These are phyloP conservation scores for Aeminium ludgeri DNA, from an alignment of 495 filamentous ascomycete genomes.

Conservation along the genomic window DNA sequence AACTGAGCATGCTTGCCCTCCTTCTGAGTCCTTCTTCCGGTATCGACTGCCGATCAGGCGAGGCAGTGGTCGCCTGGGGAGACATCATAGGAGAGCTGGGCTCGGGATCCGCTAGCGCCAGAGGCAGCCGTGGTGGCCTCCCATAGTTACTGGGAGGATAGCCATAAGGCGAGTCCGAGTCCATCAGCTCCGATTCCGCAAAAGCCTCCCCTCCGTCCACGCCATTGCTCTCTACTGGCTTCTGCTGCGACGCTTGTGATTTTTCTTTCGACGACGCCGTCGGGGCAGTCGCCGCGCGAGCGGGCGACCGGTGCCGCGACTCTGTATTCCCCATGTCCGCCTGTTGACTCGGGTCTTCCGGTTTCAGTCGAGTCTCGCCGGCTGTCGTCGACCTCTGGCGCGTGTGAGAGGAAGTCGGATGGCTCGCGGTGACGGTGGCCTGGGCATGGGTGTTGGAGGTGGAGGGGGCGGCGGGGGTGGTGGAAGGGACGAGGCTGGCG, in stretches of 20 bases:
- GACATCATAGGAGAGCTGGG: slow-evolving; percentile 74
- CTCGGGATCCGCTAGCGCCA: slow-evolving; percentile 79
- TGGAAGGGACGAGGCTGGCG: slow-evolving; percentile 13
- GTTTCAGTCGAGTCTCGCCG: slow-evolving; percentile 11
- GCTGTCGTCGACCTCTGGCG: slow-evolving; percentile 15
- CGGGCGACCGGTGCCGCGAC: slow-evolving; percentile 6
- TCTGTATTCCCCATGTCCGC: slow-evolving; percentile 15
- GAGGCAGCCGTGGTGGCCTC: slow-evolving; percentile 69
- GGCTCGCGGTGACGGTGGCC: slow-evolving; percentile 9
- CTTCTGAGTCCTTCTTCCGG: slow-evolving; percentile 23
- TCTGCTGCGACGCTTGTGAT: background rate
- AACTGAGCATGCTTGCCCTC: slow-evolving; percentile 42
- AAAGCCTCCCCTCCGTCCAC: too few species aligned
- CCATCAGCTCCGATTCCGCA: background rate
- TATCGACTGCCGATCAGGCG: slow-evolving; percentile 26
- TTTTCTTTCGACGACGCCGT: background rate
- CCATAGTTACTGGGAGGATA: slow-evolving; percentile 32
- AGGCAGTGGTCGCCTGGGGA: slow-evolving; percentile 36
- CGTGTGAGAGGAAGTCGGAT: slow-evolving; percentile 10
- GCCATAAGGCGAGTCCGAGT: slow-evolving; percentile 10
- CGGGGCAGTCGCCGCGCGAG: slow-evolving; percentile 6
- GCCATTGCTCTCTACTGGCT: too few species aligned
- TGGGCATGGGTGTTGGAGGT: slow-evolving; percentile 18
- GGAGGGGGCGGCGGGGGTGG: slow-evolving; percentile 15
- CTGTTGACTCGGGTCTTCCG: slow-evolving; percentile 2